Evolutionary conservation across 257 asterid genomes (phyloP).

Genomic region (Solanum pimpinellifolium): DNA sequence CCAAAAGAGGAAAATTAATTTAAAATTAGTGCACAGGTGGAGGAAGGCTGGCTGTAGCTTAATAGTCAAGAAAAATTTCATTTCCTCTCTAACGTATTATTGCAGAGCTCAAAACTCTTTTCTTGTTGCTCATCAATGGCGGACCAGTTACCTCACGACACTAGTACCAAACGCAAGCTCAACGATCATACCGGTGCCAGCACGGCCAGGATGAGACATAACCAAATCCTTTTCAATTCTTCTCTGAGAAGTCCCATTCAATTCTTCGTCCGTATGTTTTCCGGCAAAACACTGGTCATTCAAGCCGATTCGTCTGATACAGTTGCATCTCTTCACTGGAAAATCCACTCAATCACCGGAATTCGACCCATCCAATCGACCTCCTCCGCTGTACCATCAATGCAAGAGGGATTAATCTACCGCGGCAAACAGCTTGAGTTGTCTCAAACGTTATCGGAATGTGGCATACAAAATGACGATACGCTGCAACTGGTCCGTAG

Average conservation of each 20-base stretch:
- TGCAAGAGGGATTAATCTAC: constrained; percentile 56
- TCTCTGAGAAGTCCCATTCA: constrained; percentile 23
- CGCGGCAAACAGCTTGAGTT: constrained; percentile 64
- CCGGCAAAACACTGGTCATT: constrained; percentile 45
- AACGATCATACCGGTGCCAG: constrained; percentile 43
- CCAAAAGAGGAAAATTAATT: too few relatives aligned
- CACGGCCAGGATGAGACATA: constrained; percentile 39
- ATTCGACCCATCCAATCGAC: constrained; percentile 7
- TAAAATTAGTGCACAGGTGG: too few relatives aligned
- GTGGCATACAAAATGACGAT: constrained; percentile 45
- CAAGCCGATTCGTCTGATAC: constrained; percentile 43
- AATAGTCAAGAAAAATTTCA: too few relatives aligned
- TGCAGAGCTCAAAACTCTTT: not conserved
- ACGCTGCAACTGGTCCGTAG: constrained; percentile 49
- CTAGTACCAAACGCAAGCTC: constrained; percentile 10
- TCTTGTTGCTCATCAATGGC: not conserved
- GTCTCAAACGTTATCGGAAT: constrained; percentile 47
- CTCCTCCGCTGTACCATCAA: not conserved
- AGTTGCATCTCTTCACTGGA: constrained; percentile 37
- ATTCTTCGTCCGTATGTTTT: constrained; percentile 60
- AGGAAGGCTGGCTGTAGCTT: too few relatives aligned
- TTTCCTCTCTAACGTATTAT: not conserved
- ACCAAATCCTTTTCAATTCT: constrained; percentile 6
- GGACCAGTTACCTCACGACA: not conserved
- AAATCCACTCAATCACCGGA: constrained; percentile 32